Conservation (phyloP, 345 rosid species). For the Eutrema japonicum region DNA sequence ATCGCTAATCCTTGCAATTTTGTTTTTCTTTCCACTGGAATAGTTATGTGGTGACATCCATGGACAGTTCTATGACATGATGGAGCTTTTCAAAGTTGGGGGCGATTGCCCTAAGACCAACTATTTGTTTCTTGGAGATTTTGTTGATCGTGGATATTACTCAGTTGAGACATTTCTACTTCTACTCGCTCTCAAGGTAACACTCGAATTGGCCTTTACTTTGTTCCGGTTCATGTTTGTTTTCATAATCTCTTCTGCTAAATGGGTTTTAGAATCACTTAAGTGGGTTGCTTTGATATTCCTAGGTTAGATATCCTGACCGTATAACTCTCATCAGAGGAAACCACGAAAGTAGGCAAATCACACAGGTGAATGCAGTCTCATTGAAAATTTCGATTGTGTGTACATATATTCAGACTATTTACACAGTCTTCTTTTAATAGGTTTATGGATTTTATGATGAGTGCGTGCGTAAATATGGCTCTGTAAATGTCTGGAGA, state of each 20-base stretch:
- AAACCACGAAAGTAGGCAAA: slow-evolving; percentile 97
- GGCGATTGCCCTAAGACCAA: slow-evolving; percentile 97
- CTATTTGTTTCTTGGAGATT: slow-evolving; percentile 96
- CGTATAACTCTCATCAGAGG: slow-evolving; percentile 94
- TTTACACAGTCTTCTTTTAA: slow-evolving; percentile 37
- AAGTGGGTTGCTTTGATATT: slow-evolving; percentile 33
- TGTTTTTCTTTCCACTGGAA: slow-evolving; percentile 4
- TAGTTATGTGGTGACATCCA: slow-evolving; percentile 98
- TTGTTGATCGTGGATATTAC: slow-evolving; percentile 96
- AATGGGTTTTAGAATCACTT: slow-evolving; percentile 16
- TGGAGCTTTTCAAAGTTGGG: slow-evolving; percentile 94
- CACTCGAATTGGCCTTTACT: neutral
- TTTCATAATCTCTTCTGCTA: neutral
- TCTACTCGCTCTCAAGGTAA: slow-evolving; percentile 91
- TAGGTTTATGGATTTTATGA: slow-evolving; percentile 99
- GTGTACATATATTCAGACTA: neutral
- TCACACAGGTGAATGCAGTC: slow-evolving; percentile 75
- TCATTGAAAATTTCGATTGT: slow-evolving; percentile 12
- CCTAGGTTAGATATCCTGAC: slow-evolving; percentile 96
- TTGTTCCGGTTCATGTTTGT: neutral
- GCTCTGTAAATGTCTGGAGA: slow-evolving; percentile 98
- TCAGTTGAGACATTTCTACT: slow-evolving; percentile 97
- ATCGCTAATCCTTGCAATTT: slow-evolving; percentile 10
- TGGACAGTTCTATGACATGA: slow-evolving; percentile 98
- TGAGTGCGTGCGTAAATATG: slow-evolving; percentile 94